Evolutionary conservation across 1,284 basidiomycete genomes (phyloP).

Genomic region (Malassezia equina): DNA sequence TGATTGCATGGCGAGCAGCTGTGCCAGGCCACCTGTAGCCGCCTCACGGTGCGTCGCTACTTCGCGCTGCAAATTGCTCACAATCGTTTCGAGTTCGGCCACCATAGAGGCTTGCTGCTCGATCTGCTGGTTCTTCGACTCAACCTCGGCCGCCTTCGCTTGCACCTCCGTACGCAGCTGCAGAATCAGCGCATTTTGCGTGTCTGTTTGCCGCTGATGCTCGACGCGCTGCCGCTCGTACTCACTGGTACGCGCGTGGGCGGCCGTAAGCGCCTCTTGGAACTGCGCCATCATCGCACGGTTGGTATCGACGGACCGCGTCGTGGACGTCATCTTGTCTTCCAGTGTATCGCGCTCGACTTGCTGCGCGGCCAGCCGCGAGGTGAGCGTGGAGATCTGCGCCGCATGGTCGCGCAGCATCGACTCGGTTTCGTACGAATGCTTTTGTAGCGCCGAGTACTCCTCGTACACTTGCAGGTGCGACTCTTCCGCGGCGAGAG

Average conservation of each 20-base stretch:
- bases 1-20: slow-evolving; percentile 35
- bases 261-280: slow-evolving; percentile 64
- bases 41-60: slow-evolving; percentile 39
- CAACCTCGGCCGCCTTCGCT: slow-evolving; percentile 56
- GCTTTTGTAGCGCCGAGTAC: slow-evolving; percentile 64
- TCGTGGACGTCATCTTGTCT: slow-evolving; percentile 60
- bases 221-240: slow-evolving; percentile 61
- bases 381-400: slow-evolving; percentile 63
- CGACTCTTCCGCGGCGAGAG: slow-evolving; percentile 69
- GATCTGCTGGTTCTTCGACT: slow-evolving; percentile 50
- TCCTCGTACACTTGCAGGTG: slow-evolving; percentile 63
- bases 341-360: slow-evolving; percentile 64
- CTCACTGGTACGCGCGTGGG: slow-evolving; percentile 68
- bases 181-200: slow-evolving; percentile 55
- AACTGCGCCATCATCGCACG: slow-evolving; percentile 75
- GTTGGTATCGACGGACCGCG: slow-evolving; percentile 61
- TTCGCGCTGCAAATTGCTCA: slow-evolving; percentile 53
- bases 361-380: slow-evolving; percentile 66
- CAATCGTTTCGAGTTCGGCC: slow-evolving; percentile 63
- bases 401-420: slow-evolving; percentile 70
- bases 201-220: slow-evolving; percentile 26
- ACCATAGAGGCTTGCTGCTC: slow-evolving; percentile 54
- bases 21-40: slow-evolving; percentile 32
- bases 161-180: slow-evolving; percentile 71
- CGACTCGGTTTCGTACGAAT: slow-evolving; percentile 58